phyloP scores from a whole-genome alignment of 1,284 basidiomycete genomes.

The Takashimella tepidaria region DNA sequence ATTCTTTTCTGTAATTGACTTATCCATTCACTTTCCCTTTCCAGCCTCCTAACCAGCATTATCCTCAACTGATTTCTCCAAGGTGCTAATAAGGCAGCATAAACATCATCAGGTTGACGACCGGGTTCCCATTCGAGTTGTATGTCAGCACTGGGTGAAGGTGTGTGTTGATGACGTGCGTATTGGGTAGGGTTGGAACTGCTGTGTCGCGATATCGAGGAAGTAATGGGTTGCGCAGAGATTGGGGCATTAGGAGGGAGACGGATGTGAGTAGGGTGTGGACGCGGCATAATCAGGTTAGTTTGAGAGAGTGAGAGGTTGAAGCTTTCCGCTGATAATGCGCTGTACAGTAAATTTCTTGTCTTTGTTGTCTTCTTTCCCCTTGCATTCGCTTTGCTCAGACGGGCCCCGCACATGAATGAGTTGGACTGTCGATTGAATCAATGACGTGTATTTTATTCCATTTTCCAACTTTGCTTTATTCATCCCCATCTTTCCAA shows the following conservation, averaged over 20 bases:
- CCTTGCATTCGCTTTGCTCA: no score
- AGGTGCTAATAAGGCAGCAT: conserved; percentile 58
- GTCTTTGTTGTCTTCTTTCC: no score
- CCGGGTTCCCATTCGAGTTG: conserved; percentile 40
- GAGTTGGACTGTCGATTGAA: no score
- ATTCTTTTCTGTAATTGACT: conserved; percentile 64
- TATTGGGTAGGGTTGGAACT: conserved; percentile 3
- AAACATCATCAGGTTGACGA: conserved; percentile 53
- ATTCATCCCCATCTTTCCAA: no score
- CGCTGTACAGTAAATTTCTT: no score
- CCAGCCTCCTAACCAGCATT: conserved; percentile 57
- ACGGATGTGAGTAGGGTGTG: conserved; percentile 6
- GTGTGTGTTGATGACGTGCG: conserved; percentile 22
- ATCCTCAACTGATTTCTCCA: conserved; percentile 66
- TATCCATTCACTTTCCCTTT: conserved; percentile 62
- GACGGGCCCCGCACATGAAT: no score
- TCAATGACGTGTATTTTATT: no score
- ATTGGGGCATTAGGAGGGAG: not conserved
- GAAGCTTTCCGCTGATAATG: no score
- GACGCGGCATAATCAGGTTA: conserved; percentile 22
- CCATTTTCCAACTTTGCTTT: no score
- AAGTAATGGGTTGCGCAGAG: no score
- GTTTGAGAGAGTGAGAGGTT: no score
- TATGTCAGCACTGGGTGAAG: conserved; percentile 10
- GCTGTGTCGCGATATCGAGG: no score